Percentiles rank a stretch among this genome's conserved stretches.
Conservation (phyloP, 163 green algal genomes). For the Scenedesmus sp. region DNA sequence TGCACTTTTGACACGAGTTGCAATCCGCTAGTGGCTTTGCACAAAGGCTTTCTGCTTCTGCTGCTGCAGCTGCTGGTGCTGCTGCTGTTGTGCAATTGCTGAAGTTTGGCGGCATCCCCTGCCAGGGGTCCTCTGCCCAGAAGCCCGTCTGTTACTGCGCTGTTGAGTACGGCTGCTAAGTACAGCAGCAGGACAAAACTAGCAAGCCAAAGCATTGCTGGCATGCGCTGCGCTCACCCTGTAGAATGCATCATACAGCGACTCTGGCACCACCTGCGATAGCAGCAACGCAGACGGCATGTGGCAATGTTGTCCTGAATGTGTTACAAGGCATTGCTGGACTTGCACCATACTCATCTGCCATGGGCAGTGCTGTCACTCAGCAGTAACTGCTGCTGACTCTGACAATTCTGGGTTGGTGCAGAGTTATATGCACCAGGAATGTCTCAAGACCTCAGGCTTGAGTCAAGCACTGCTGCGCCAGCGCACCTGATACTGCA, state of each 20-base stretch:
- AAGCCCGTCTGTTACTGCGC: no score
- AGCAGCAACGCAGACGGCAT: not conserved
- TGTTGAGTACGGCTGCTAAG: no score
- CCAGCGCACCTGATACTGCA: conserved; percentile 91
- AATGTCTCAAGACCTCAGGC: no score
- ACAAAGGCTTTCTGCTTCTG: no score
- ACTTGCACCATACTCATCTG: not conserved
- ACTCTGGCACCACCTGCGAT: conserved; percentile 68
- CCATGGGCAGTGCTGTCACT: not conserved
- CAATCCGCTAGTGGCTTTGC: no score
- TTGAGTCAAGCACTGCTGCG: not conserved
- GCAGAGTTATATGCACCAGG: not conserved
- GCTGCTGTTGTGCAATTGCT: no score
- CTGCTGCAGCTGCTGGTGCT: no score
- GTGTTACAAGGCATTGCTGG: not conserved
- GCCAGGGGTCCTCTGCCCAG: no score
- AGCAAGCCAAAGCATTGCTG: not conserved
- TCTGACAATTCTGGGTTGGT: not conserved
- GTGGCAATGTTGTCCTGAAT: not conserved
- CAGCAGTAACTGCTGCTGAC: not conserved
- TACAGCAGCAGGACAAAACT: not conserved
- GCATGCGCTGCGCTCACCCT: conserved; percentile 48
- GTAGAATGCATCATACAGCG: conserved; percentile 86
- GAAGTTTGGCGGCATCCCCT: no score
- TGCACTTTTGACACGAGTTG: no score